phyloP scores from a whole-genome alignment of 2,329 filamentous ascomycete species.

The Talaromyces marneffei region DNA sequence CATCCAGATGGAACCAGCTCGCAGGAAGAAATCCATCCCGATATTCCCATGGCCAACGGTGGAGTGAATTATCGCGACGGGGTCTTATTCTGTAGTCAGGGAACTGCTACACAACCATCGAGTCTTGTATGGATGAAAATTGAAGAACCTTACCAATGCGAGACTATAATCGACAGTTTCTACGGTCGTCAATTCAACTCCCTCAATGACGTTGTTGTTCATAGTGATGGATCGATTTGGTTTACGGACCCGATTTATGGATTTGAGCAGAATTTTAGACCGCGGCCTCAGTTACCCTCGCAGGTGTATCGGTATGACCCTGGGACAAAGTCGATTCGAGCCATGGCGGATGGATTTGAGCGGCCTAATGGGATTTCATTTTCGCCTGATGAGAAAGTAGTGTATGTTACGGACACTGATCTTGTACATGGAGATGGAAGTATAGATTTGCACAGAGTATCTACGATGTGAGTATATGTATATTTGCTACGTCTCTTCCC shows the following conservation, averaged over 20 bases:
- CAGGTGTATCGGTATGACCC: conserved; percentile 42
- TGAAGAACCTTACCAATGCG: background rate
- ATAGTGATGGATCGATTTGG: conserved; percentile 20
- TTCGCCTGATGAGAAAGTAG: conserved; percentile 37
- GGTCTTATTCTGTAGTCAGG: conserved; percentile 19
- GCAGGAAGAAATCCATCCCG: conserved; percentile 15
- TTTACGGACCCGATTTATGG: conserved; percentile 28
- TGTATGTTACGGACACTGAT: conserved; percentile 44
- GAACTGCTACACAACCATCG: background rate
- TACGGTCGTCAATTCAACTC: conserved; percentile 17
- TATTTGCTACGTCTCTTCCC: too few relatives aligned
- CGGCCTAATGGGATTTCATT: conserved; percentile 44
- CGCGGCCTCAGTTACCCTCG: conserved; percentile 26
- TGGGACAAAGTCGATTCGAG: conserved; percentile 34
- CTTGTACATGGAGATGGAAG: background rate
- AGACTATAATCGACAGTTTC: background rate
- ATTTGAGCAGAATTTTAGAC: conserved; percentile 30
- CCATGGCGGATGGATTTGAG: conserved; percentile 39
- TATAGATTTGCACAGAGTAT: background rate
- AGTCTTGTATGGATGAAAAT: background rate
- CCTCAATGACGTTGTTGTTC: conserved; percentile 20
- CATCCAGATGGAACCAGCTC: conserved; percentile 6
- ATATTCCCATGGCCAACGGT: conserved; percentile 22
- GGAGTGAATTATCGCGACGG: conserved; percentile 27
- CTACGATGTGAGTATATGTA: background rate